Conservation (phyloP, 352 stramenopile species). For the Elongisporangium anandrum region DNA sequence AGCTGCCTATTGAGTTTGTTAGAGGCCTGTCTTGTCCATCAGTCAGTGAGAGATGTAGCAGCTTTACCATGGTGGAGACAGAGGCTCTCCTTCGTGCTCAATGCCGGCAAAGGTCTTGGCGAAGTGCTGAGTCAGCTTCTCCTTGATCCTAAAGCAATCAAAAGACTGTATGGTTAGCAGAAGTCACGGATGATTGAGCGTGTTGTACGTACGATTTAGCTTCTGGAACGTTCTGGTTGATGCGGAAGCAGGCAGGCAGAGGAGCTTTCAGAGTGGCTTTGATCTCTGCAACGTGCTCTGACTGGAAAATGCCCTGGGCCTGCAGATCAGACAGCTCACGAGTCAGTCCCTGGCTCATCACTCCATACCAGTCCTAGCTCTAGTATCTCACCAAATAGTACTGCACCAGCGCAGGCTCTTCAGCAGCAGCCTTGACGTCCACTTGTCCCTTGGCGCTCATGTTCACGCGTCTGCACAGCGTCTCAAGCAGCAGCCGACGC, state of each 20-base stretch:
- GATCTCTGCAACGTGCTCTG: slow-evolving; percentile 34
- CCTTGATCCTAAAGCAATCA: slow-evolving; percentile 29
- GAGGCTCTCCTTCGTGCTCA: slow-evolving; percentile 17
- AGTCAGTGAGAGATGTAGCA: neutral
- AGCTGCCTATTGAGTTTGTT: slow-evolving; percentile 25
- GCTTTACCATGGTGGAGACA: slow-evolving; percentile 30
- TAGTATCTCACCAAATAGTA: slow-evolving; percentile 53
- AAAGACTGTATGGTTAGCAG: neutral
- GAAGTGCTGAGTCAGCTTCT: slow-evolving; percentile 40
- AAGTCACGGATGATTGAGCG: neutral
- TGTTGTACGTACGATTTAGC: slow-evolving; percentile 12
- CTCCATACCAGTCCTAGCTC: neutral
- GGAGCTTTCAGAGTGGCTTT: slow-evolving; percentile 43
- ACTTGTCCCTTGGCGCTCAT: neutral
- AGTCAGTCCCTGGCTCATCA: neutral
- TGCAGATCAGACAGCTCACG: slow-evolving; percentile 8
- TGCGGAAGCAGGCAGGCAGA: slow-evolving; percentile 66
- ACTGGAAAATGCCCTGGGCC: slow-evolving; percentile 55
- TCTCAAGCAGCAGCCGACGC: neutral
- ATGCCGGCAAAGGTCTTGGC: slow-evolving; percentile 31
- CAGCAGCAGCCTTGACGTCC: neutral
- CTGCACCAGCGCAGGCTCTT: slow-evolving; percentile 26
- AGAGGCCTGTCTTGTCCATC: neutral
- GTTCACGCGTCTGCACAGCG: neutral
- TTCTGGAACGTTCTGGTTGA: slow-evolving; percentile 41